phyloP scores from a whole-genome alignment of 306 rosid genomes.

The Quercus rubra region DNA sequence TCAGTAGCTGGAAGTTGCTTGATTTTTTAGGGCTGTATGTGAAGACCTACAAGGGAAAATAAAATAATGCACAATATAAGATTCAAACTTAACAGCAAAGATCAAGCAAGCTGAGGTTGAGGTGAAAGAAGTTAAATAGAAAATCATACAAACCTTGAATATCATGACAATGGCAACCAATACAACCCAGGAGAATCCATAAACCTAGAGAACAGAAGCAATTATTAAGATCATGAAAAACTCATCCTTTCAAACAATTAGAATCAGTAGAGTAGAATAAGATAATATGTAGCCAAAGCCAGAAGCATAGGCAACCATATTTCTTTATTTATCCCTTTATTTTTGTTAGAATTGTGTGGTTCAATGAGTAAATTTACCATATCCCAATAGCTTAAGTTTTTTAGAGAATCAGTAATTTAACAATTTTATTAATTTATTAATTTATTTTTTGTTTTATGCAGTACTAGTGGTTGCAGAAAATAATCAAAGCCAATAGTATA shows the following conservation, averaged over 20 bases:
- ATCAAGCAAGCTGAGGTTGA: neutral
- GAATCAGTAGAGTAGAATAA: neutral
- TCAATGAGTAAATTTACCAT: too few relatives aligned
- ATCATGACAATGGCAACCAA: conserved; percentile 68
- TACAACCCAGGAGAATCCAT: conserved; percentile 93
- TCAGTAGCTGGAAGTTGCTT: conserved; percentile 57
- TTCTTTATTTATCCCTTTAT: neutral
- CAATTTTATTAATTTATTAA: too few relatives aligned
- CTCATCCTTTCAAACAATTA: neutral
- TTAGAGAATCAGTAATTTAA: too few relatives aligned
- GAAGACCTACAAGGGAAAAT: conserved; percentile 55
- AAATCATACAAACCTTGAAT: conserved; percentile 68
- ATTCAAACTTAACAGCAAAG: neutral
- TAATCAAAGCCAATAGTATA: neutral
- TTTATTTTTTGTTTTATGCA: neutral
- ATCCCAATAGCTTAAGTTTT: too few relatives aligned
- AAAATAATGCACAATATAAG: neutral
- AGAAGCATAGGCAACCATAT: neutral
- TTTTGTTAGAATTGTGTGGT: too few relatives aligned
- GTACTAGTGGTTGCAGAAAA: neutral
- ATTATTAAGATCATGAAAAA: conserved; percentile 18
- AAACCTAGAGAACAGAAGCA: conserved; percentile 47
- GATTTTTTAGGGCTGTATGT: conserved; percentile 82
- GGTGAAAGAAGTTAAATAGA: conserved; percentile 9
- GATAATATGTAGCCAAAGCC: neutral